Percentiles rank a stretch among this genome's conserved stretches.
Evolutionary conservation across 106 monocot genomes (phyloP).

Genomic region (Gastrodia elata): DNA sequence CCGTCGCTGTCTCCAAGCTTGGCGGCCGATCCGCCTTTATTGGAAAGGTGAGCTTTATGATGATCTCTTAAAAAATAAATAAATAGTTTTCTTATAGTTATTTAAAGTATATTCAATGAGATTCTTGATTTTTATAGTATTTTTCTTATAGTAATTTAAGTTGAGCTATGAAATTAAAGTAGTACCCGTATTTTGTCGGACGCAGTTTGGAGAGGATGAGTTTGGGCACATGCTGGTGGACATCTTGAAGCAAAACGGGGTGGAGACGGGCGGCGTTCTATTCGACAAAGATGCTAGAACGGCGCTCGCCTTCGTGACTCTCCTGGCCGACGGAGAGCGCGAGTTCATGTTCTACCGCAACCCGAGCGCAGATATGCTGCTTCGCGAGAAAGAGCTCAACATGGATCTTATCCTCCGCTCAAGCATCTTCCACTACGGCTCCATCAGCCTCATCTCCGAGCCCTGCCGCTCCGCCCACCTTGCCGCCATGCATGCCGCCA

Average conservation of each 20-base stretch:
- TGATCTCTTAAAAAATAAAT: too few species aligned
- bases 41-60: conserved; percentile 2
- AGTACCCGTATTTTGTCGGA: too few species aligned
- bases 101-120: too few species aligned
- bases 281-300: conserved; percentile 14
- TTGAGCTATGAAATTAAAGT: too few species aligned
- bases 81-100: too few species aligned
- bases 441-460: conserved; percentile 71
- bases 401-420: conserved; percentile 7
- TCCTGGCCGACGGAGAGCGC: conserved; percentile 12
- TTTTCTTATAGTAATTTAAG: too few species aligned
- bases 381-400: background rate
- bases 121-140: too few species aligned
- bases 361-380: conserved; percentile 19
- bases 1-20: conserved; percentile 12
- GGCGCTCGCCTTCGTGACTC: conserved; percentile 19
- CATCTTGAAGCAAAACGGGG: conserved; percentile 13
- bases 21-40: conserved; percentile 14
- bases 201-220: conserved; percentile 12
- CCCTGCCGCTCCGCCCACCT: conserved; percentile 63
- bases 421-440: conserved; percentile 62
- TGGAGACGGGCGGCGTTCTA: background rate
- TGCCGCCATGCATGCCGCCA: conserved; percentile 50
- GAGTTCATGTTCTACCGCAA: conserved; percentile 26
- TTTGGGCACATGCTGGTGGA: conserved; percentile 14